Conservation (phyloP, 2,329 filamentous ascomycete genomes). For the Colletotrichum sp. region DNA sequence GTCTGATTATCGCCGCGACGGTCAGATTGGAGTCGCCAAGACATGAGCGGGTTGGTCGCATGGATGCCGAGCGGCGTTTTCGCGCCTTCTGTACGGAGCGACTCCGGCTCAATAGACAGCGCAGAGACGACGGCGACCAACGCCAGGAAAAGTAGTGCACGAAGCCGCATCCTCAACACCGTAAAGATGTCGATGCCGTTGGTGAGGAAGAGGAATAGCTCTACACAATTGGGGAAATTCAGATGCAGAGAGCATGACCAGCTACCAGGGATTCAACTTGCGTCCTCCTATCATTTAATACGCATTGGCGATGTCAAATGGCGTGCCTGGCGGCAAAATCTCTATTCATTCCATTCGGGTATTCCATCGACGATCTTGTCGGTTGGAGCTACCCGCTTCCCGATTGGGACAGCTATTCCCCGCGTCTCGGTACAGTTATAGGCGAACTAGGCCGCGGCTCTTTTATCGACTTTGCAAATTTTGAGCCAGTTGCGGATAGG, state of each 20-base stretch:
- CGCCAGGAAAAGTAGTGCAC: neutral
- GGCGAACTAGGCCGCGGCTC: neutral
- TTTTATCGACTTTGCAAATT: too few relatives aligned
- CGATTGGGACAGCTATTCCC: neutral
- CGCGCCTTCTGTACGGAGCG: neutral
- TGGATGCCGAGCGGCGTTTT: neutral
- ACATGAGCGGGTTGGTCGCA: neutral
- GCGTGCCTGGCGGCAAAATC: neutral
- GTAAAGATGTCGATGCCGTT: neutral
- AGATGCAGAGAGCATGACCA: neutral
- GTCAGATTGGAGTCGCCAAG: neutral
- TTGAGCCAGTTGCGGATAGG: too few relatives aligned
- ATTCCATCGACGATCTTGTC: neutral
- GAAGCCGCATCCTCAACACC: neutral
- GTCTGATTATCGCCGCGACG: neutral
- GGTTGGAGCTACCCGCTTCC: neutral
- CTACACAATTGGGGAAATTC: neutral
- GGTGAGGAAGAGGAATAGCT: neutral
- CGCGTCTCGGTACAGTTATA: neutral
- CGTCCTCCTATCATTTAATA: neutral
- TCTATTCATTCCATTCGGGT: fast-evolving
- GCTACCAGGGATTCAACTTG: fast-evolving
- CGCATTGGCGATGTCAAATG: neutral
- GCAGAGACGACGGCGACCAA: neutral
- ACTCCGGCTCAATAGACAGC: neutral